Base-by-base conservation (phyloP, 2,329 filamentous ascomycete genomes). In the Cladosporium velox region DNA sequence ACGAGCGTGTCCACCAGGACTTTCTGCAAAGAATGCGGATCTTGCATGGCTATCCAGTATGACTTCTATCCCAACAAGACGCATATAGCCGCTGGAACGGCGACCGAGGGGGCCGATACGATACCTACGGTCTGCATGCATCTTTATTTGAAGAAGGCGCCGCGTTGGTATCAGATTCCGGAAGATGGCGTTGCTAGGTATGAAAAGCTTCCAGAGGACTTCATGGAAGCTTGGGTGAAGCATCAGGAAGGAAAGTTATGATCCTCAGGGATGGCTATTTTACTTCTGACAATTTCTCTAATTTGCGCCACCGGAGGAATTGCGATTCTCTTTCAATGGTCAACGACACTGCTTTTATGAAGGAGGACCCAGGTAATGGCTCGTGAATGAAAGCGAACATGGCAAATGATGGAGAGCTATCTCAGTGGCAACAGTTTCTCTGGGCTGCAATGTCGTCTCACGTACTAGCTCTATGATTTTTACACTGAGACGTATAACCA, bases 31-130 rank as follows among this genome's bases (percentile, higher is more conserved):
- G 35, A 35, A 3, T 70, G 69, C 57, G 70, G 70, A 32, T 67
- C 65, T 28, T 67, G 66, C 14, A 21, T 71, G 62, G 66, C 38
- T 8, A 68, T 72, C 35, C 67, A 71, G 38, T 71, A 71, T 47
- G 65, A 67, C 47, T 68, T 69, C 49, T 70, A 68, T 30, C 62
- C 69, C 7, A 52, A 67, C 35, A 70, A 66, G 60, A 67, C 62
- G 11, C 65, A 72, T 38, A 11, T 72, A 11, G 66, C 70, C 18
- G 69, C 68, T 18, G 68, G 60, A 0, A 70, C 62, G 18, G 28
- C 68, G 51, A 59, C 57, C 7, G 58, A 58, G 41, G 65, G 57
- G 4, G 62, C 59, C 6, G 35, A 63, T 26, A 35, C 44, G 11
- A 54, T 68, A 44, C 66, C 65, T 6, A 4, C 59, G 12, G 63